phyloP scores from a whole-genome alignment of 352 stramenopile genomes.

The Phytophthora europaea region DNA sequence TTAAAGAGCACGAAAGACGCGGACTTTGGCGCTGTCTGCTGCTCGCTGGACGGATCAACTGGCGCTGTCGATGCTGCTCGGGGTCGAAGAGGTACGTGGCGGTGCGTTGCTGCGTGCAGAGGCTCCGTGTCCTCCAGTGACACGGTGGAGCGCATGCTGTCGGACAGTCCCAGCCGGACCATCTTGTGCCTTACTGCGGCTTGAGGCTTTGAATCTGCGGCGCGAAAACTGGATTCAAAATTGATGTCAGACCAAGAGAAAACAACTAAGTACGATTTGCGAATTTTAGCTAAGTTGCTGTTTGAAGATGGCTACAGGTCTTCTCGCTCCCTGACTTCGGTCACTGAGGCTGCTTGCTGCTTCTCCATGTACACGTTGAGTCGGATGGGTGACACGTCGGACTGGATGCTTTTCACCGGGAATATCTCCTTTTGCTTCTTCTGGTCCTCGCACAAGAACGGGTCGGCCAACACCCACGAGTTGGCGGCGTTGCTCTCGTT shows the following conservation, averaged over 20 bases:
- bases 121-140: constrained; percentile 32
- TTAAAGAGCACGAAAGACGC: constrained; percentile 13
- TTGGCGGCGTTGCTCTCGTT: constrained; percentile 50
- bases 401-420: constrained; percentile 57
- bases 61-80: constrained; percentile 6
- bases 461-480: constrained; percentile 79
- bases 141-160: constrained; percentile 51
- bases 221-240: constrained; percentile 40
- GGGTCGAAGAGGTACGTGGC: constrained; percentile 4
- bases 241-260: constrained; percentile 11
- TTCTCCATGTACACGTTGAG: constrained; percentile 78
- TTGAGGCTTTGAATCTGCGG: constrained; percentile 6
- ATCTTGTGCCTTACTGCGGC: constrained; percentile 13
- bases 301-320: neutral
- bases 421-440: constrained; percentile 40
- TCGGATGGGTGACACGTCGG: constrained; percentile 46
- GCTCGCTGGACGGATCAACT: neutral
- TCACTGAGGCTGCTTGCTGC: constrained; percentile 8
- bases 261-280: neutral
- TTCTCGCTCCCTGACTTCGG: neutral
- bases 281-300: neutral
- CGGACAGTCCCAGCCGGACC: constrained; percentile 44
- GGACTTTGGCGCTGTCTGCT: constrained; percentile 14
- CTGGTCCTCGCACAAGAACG: constrained; percentile 58
- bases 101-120: constrained; percentile 18